A percentile compares a stretch with the other conserved stretches of the same genome.
Evolutionary conservation across 2,329 filamentous ascomycete genomes (phyloP).

Genomic region (Pseudogymnoascus verrucosus): DNA sequence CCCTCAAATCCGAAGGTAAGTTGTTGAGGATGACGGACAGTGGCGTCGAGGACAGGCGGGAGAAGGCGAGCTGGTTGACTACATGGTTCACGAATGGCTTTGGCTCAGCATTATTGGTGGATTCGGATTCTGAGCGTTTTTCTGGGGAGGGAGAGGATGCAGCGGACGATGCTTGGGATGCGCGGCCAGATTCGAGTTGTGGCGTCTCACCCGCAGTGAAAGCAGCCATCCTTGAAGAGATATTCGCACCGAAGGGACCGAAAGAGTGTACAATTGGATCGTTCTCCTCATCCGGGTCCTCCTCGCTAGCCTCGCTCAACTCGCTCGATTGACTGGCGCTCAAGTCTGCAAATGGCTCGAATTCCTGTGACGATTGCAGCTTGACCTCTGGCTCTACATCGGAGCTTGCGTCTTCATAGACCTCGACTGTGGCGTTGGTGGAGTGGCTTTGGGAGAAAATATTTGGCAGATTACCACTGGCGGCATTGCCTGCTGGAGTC

Average conservation of each 20-base stretch:
- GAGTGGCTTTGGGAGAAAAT: slow-evolving; percentile 33
- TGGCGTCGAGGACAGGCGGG: slow-evolving; percentile 82
- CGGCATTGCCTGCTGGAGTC: slow-evolving; percentile 36
- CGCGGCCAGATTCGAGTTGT: slow-evolving; percentile 14
- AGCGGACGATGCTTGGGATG: slow-evolving; percentile 23
- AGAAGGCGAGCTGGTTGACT: slow-evolving; percentile 91
- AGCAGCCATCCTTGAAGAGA: slow-evolving; percentile 73
- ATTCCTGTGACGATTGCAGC: slow-evolving; percentile 19
- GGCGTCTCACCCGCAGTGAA: slow-evolving; percentile 53
- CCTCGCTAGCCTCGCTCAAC: slow-evolving; percentile 47
- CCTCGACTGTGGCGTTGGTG: slow-evolving; percentile 44
- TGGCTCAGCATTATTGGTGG: slow-evolving; percentile 33
- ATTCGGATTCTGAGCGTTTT: slow-evolving; percentile 21
- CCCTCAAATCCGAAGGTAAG: slow-evolving; percentile 61
- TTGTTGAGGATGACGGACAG: slow-evolving; percentile 83
- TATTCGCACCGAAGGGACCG: slow-evolving; percentile 78
- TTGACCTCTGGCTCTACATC: slow-evolving; percentile 40
- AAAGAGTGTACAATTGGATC: slow-evolving; percentile 90
- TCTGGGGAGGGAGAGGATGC: slow-evolving; percentile 14
- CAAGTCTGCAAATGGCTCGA: slow-evolving; percentile 8
- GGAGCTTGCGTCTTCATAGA: slow-evolving; percentile 64
- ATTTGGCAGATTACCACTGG: slow-evolving; percentile 18
- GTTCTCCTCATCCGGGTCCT: slow-evolving; percentile 85
- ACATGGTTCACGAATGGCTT: slow-evolving; percentile 68
- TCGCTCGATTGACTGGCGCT: slow-evolving; percentile 39